Conservation (phyloP, 345 rosid genomes). For the Eucalyptus curtisii region DNA sequence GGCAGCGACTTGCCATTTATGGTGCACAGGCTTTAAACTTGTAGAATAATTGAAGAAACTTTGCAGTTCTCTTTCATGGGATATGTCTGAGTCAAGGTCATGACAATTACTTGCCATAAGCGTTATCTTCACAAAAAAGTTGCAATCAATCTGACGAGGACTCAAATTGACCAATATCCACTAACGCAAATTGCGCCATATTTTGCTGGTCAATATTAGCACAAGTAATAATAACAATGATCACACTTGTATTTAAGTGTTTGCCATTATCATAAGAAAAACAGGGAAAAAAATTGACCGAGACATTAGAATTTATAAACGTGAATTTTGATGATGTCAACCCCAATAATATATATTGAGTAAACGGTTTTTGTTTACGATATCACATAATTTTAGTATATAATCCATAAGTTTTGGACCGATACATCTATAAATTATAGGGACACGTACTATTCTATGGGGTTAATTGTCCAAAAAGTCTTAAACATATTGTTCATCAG, state of each 20-base stretch:
- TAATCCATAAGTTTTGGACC: not conserved
- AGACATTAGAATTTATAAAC: too few species aligned
- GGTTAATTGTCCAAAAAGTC: too few species aligned
- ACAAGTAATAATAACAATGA: not conserved
- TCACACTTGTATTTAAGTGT: not conserved
- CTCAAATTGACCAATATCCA: not conserved
- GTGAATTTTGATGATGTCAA: not conserved
- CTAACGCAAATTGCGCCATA: not conserved
- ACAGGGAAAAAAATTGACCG: not conserved
- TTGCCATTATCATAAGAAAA: not conserved
- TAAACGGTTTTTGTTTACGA: not conserved
- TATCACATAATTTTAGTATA: not conserved
- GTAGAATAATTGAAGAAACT: not conserved
- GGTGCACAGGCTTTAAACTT: not conserved
- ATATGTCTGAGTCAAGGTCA: not conserved
- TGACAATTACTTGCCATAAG: not conserved
- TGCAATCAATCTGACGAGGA: not conserved
- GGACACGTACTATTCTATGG: not conserved
- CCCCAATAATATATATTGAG: too few species aligned
- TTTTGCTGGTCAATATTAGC: not conserved
- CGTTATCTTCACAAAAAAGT: not conserved
- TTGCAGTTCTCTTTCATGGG: not conserved
- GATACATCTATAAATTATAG: not conserved
- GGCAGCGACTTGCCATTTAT: not conserved
- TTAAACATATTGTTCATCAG: accelerated